These are phyloP conservation scores for Uronychia binucleata DNA, from an alignment of 73 alveolate genomes.

Conservation along the genomic window DNA sequence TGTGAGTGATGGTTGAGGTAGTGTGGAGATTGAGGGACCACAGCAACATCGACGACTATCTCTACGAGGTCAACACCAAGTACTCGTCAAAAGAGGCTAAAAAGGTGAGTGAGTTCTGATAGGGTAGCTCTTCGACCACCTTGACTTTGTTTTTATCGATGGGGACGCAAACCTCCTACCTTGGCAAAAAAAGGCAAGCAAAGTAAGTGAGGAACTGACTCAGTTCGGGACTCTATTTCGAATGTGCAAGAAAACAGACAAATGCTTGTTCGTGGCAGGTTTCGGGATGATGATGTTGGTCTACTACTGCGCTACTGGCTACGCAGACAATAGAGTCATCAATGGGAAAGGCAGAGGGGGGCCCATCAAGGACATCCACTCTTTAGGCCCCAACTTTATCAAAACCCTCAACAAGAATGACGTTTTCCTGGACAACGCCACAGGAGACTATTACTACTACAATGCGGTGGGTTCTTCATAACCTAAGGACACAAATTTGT, in stretches of 20 bases:
- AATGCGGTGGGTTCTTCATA: not conserved
- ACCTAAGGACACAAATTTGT: constrained; percentile 1
- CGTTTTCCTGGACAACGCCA: constrained; percentile 87
- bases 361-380: constrained; percentile 57
- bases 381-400: constrained; percentile 38
- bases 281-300: constrained; percentile 75
- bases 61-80: too few species aligned
- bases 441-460: constrained; percentile 86
- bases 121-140: constrained; percentile 74
- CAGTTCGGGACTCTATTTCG: constrained; percentile 58
- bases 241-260: constrained; percentile 80
- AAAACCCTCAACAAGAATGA: constrained; percentile 61
- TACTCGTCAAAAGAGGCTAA: too few species aligned
- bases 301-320: constrained; percentile 73
- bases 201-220: not conserved
- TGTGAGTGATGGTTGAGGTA: too few species aligned
- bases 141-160: constrained; percentile 89
- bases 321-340: constrained; percentile 58
- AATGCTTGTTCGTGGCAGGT: constrained; percentile 73
- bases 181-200: constrained; percentile 75
- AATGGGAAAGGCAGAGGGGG: constrained; percentile 85
- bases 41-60: too few species aligned
- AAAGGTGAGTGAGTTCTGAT: too few species aligned
- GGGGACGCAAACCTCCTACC: constrained; percentile 85
- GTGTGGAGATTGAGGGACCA: too few species aligned